Conservation (phyloP, 306 rosid species). For the Ammopiptanthus mongolicus region DNA sequence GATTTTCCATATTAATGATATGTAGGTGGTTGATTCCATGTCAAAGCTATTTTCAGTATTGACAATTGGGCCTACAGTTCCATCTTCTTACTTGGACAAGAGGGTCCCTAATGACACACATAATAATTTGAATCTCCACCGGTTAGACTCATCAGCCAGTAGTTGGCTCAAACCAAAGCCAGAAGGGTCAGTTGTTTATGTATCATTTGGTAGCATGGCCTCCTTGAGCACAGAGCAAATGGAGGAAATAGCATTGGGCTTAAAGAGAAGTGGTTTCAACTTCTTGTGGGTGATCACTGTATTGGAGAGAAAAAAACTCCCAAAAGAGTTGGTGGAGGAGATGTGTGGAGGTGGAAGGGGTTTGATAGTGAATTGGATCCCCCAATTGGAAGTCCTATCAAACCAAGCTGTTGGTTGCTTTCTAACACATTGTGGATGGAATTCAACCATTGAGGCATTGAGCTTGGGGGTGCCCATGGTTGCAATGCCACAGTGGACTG, state of each 20-base stretch:
- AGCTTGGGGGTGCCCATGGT: conserved; percentile 55
- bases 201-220: conserved; percentile 59
- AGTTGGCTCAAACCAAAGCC: conserved; percentile 50
- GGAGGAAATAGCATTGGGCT: conserved; percentile 41
- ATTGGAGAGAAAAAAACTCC: conserved; percentile 25
- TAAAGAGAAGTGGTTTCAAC: conserved; percentile 28
- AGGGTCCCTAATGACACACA: conserved; percentile 35
- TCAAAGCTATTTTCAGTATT: conserved; percentile 42
- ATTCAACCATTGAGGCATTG: conserved; percentile 47
- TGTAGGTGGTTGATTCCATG: conserved; percentile 50
- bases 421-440: conserved; percentile 53
- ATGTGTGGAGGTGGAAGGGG: conserved; percentile 31
- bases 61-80: conserved; percentile 62
- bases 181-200: conserved; percentile 36
- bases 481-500: conserved; percentile 53
- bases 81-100: conserved; percentile 45
- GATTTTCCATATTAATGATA: neutral
- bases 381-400: conserved; percentile 47
- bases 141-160: conserved; percentile 13
- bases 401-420: conserved; percentile 44
- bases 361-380: conserved; percentile 41
- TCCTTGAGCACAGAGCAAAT: conserved; percentile 35
- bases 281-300: conserved; percentile 57
- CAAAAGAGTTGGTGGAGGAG: conserved; percentile 19
- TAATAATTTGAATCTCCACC: conserved; percentile 37